These are phyloP conservation scores for Oenanthe sinensis DNA, from an alignment of 129 eudicot species.

Conservation along the genomic window DNA sequence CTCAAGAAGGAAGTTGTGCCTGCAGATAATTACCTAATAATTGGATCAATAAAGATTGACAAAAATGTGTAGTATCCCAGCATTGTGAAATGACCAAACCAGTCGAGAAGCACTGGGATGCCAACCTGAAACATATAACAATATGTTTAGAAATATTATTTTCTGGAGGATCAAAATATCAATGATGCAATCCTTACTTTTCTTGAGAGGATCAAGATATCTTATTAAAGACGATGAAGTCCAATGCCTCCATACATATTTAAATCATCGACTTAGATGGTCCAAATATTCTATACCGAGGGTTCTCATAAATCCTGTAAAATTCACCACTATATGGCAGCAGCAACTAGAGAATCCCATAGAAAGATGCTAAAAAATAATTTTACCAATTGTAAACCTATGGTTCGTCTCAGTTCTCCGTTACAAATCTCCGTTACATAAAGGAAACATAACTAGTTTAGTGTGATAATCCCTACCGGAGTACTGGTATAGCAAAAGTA, in stretches of 20 bases:
- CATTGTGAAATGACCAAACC: slow-evolving; percentile 80
- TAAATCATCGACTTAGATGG: background rate
- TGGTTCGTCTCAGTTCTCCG: background rate
- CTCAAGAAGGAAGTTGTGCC: background rate
- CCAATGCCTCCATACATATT: too few relatives aligned
- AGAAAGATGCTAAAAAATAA: background rate
- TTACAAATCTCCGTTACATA: background rate
- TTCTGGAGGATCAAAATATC: background rate
- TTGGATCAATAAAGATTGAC: slow-evolving; percentile 58
- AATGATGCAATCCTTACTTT: background rate
- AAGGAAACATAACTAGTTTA: background rate
- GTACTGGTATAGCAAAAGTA: too few relatives aligned
- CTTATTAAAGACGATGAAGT: background rate
- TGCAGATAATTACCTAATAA: slow-evolving; percentile 50
- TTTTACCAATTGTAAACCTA: background rate
- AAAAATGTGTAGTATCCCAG: slow-evolving; percentile 87
- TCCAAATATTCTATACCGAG: background rate
- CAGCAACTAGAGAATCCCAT: background rate
- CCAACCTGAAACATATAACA: slow-evolving; percentile 55
- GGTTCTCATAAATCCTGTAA: background rate
- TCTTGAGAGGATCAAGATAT: background rate
- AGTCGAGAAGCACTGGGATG: slow-evolving; percentile 70
- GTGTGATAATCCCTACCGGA: too few relatives aligned
- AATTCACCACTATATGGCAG: background rate
- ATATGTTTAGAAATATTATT: background rate